These are phyloP conservation scores for Tuber borchii DNA, from an alignment of 495 filamentous ascomycete genomes.

Conservation along the genomic window DNA sequence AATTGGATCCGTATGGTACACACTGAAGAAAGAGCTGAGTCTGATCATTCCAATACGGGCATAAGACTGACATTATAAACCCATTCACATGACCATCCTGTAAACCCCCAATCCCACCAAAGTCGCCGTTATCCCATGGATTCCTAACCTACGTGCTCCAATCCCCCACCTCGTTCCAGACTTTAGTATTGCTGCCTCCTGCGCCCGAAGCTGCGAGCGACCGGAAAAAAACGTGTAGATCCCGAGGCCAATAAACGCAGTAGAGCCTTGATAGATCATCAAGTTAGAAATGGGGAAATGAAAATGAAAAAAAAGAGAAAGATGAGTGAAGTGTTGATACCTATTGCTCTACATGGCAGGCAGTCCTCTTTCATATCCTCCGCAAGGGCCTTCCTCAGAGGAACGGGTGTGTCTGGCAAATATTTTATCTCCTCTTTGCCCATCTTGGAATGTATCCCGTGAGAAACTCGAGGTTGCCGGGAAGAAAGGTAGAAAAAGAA, in stretches of 20 bases:
- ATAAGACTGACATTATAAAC: background rate
- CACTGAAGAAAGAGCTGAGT: background rate
- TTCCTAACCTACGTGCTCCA: constrained; percentile 34
- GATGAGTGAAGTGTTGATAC: constrained; percentile 10
- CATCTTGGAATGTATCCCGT: background rate
- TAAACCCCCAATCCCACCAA: constrained; percentile 40
- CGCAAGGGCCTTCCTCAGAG: constrained; percentile 19
- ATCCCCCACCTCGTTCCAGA: constrained; percentile 72
- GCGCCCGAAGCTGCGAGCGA: constrained; percentile 63
- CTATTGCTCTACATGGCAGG: constrained; percentile 26
- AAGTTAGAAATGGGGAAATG: background rate
- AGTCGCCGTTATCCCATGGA: constrained; percentile 33
- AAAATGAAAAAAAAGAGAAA: background rate
- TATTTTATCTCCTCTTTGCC: constrained; percentile 3
- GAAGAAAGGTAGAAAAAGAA: constrained; percentile 3
- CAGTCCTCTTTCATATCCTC: constrained; percentile 35
- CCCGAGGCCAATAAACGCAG: constrained; percentile 82
- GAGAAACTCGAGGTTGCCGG: background rate
- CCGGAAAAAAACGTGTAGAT: constrained; percentile 81
- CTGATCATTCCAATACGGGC: background rate
- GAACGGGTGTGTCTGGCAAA: constrained; percentile 16
- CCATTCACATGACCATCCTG: constrained; percentile 30
- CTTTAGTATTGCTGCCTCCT: constrained; percentile 61
- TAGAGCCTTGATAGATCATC: constrained; percentile 54
- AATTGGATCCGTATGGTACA: background rate